Conservation (phyloP, 257 asterid species). For the Striga asiatica region DNA sequence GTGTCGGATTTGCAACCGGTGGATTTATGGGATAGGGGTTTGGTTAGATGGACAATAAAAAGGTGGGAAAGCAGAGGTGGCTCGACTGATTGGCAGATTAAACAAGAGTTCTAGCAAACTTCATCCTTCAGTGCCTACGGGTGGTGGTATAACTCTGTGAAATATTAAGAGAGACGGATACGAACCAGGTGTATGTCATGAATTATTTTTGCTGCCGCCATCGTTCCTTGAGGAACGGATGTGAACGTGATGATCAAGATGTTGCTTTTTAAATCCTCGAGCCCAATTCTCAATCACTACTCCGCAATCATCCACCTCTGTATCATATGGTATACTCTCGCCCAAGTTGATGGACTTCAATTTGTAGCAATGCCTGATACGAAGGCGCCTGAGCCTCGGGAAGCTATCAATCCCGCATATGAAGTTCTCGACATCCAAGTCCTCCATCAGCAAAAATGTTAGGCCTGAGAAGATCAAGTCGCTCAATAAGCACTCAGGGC, state of each 20-base stretch:
- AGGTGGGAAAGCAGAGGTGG: constrained; percentile 40
- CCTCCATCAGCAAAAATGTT: neutral
- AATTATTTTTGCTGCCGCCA: too few relatives aligned
- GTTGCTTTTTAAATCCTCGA: too few relatives aligned
- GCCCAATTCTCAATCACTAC: too few relatives aligned
- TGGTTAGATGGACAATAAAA: constrained; percentile 50
- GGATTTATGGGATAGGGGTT: constrained; percentile 91
- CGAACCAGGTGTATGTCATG: too few relatives aligned
- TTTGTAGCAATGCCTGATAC: neutral
- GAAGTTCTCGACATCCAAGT: neutral
- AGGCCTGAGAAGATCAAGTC: neutral
- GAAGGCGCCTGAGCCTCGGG: neutral
- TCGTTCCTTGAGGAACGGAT: too few relatives aligned
- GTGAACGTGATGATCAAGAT: too few relatives aligned
- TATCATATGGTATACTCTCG: too few relatives aligned
- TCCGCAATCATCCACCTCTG: too few relatives aligned
- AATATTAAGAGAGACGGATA: too few relatives aligned
- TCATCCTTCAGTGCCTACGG: constrained; percentile 74
- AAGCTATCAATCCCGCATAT: neutral
- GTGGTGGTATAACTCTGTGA: constrained; percentile 50
- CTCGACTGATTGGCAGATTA: constrained; percentile 62
- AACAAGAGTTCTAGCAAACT: constrained; percentile 53
- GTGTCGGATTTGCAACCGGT: constrained; percentile 34
- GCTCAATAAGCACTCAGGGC: neutral
- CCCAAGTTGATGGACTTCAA: too few relatives aligned